Evolutionary conservation across 495 filamentous ascomycete genomes (phyloP).

Genomic region (Penicillium nucicola): DNA sequence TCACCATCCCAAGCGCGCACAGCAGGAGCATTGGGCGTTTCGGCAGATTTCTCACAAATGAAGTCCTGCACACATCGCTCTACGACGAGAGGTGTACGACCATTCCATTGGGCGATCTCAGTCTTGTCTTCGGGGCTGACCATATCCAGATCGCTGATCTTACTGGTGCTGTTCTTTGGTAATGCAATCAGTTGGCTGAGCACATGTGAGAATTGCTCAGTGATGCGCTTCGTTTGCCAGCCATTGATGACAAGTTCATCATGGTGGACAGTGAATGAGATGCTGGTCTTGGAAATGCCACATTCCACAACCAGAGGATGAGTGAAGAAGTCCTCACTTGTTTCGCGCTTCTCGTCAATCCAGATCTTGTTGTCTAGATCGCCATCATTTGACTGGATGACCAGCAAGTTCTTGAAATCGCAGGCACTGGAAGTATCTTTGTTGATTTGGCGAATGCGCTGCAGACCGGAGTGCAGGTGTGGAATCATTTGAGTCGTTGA

Average conservation of each 20-base stretch:
- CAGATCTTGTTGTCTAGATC: slow-evolving; percentile 33
- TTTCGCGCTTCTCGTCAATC: slow-evolving; percentile 44
- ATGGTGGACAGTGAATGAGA: slow-evolving; percentile 33
- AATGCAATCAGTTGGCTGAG: slow-evolving; percentile 30
- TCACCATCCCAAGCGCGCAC: slow-evolving; percentile 45
- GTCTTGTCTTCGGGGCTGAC: slow-evolving; percentile 31
- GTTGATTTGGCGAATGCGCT: slow-evolving; percentile 39
- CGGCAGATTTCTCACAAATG: slow-evolving; percentile 21
- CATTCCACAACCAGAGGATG: slow-evolving; percentile 50
- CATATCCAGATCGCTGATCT: slow-evolving; percentile 32
- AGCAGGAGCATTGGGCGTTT: slow-evolving; percentile 33
- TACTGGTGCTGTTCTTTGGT: slow-evolving; percentile 22
- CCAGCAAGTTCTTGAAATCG: slow-evolving; percentile 61
- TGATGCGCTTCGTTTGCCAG: slow-evolving; percentile 33
- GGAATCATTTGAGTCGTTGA: slow-evolving; percentile 47
- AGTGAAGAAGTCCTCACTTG: slow-evolving; percentile 45
- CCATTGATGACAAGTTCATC: slow-evolving; percentile 36
- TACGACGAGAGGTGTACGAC: slow-evolving; percentile 21
- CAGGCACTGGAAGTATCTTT: slow-evolving; percentile 47
- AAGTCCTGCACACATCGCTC: slow-evolving; percentile 49
- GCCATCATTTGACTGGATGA: slow-evolving; percentile 46
- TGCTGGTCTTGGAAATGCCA: slow-evolving; percentile 24
- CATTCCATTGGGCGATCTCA: slow-evolving; percentile 33
- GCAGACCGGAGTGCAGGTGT: slow-evolving; percentile 45
- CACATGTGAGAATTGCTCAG: slow-evolving; percentile 33